These are phyloP conservation scores for Thermomucor indicae-seudaticae DNA, from an alignment of 371 early-diverging fungal species.

Conservation along the genomic window DNA sequence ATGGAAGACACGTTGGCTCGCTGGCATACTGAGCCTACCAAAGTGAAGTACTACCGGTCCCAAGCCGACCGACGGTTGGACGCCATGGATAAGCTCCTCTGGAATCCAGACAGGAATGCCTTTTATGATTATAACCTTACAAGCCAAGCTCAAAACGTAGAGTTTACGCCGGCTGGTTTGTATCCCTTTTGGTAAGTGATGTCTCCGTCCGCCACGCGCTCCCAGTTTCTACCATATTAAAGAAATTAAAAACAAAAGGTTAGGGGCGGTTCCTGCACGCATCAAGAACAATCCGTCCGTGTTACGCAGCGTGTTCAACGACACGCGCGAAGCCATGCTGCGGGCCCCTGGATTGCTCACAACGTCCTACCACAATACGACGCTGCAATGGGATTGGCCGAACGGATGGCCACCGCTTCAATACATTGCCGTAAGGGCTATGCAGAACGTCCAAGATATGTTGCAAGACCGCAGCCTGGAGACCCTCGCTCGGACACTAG, in stretches of 20 bases:
- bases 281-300: constrained; percentile 11
- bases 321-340: constrained; percentile 19
- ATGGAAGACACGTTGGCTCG: constrained; percentile 60
- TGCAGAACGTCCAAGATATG: constrained; percentile 26
- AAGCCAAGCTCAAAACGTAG: constrained; percentile 18
- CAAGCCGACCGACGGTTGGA: constrained; percentile 34
- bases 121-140: constrained; percentile 59
- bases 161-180: constrained; percentile 39
- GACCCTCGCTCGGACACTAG: constrained; percentile 43
- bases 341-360: constrained; percentile 67
- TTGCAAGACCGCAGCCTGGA: constrained; percentile 1
- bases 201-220: neutral
- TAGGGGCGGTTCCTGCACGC: constrained; percentile 36
- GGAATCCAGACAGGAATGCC: constrained; percentile 34
- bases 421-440: constrained; percentile 50
- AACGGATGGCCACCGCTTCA: constrained; percentile 78
- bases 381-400: constrained; percentile 89
- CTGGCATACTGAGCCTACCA: constrained; percentile 26
- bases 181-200: constrained; percentile 44
- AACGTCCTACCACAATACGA: constrained; percentile 50
- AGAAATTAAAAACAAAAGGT: constrained; percentile 14
- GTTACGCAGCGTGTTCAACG: constrained; percentile 27
- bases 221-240: neutral
- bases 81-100: constrained; percentile 48
- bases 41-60: constrained; percentile 24